Evolutionary conservation across 108 stramenopile genomes (phyloP).

Genomic region (Nitzschia putrida): DNA sequence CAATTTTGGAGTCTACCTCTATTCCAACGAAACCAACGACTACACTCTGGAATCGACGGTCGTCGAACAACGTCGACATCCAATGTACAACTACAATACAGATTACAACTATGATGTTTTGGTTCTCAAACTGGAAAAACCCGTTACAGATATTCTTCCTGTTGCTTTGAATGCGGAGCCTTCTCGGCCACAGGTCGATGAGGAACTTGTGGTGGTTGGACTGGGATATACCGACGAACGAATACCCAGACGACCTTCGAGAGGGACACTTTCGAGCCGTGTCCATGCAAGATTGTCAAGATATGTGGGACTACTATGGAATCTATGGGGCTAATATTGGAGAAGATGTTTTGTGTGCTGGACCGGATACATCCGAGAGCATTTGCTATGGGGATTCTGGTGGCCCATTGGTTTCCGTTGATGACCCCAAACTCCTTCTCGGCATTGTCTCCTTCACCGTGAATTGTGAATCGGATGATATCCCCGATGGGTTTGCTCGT

Average conservation of each 20-base stretch:
- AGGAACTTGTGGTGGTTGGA: conserved; percentile 7
- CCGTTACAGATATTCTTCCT: conserved; percentile 19
- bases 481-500: conserved; percentile 30
- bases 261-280: conserved; percentile 10
- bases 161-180: conserved; percentile 22
- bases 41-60: conserved; percentile 1
- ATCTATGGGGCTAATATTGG: background rate
- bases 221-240: conserved; percentile 12
- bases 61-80: conserved; percentile 19
- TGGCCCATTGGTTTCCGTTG: conserved; percentile 13
- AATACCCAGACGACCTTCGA: conserved; percentile 1
- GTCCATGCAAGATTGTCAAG: background rate
- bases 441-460: conserved; percentile 22
- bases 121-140: conserved; percentile 23
- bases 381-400: conserved; percentile 27
- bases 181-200: conserved; percentile 3
- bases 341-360: conserved; percentile 23
- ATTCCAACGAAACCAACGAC: background rate
- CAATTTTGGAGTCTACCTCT: conserved; percentile 24
- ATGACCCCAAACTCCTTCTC: conserved; percentile 7
- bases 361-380: conserved; percentile 7
- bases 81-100: conserved; percentile 19
- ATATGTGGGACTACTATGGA: background rate
- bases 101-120: conserved; percentile 29
- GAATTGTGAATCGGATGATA: conserved; percentile 8